Base-by-base conservation (phyloP, 768 basidiomycete species). In the Suillus occidentalis region DNA sequence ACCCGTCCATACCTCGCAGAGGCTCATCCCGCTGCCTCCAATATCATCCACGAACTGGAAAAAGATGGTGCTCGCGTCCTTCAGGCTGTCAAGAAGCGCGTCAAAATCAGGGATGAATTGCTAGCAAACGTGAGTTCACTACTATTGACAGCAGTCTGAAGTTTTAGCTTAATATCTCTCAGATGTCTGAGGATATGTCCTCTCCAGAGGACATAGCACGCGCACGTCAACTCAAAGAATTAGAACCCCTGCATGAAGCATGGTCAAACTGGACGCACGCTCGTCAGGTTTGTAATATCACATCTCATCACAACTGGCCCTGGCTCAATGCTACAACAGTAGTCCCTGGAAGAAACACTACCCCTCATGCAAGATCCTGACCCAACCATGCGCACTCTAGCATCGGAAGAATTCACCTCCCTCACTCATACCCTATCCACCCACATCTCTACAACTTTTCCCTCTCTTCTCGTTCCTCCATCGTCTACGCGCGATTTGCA, bases 321-420 rank as follows among this genome's bases (percentile, higher is more conserved):
- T 60, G 61, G 47, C 40, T 64, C 55, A 62, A 72, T 61, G 64
- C 58, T 59, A 66, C 68, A 63, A 74, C 70, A 79, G 80, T 82
- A 94, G 91, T 84, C 87, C 53, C 78, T 93, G 39, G 76, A 84
- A 69, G 90, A 91, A 68, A 88, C 88, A 0, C 72, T 78, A 3
- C 73, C 82, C 0, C 84, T 94, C 1, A 84, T 94, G 3, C 72
- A 80, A 42, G 95, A 97, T 70, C 78, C 89, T 0, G 95, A 97
- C 70, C 83, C 87, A 2, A 78, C 84, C 3, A 89, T 98, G 84
- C 89, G 89, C 6, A 74, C 84, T 9, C 81, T 97, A 63, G 94
- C 94, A 0, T 70, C 76, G 1, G 88, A 90, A 42, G 94, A 95
- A 70, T 83, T 88, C 65, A 72, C 73, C 4, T 62, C 76, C 4